Base-by-base conservation (phyloP, 345 rosid species). In the Pseudoturritis turrita region DNA sequence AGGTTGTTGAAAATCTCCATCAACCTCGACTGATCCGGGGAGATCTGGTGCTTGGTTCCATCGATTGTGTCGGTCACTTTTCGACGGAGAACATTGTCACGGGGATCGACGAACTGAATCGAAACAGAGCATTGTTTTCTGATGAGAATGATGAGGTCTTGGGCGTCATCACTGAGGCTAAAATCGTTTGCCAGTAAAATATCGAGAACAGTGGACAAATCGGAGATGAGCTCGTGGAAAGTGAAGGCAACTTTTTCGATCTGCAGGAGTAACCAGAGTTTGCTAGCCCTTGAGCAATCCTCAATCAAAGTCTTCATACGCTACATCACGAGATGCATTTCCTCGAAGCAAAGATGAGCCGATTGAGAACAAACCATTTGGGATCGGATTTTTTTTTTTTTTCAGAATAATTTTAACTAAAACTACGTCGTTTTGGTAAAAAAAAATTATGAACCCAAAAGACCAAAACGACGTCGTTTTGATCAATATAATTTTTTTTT, bases 121-220 rank as follows among this genome's bases (percentile, higher is more conserved):
- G 71, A 67, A 21, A 15, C 8, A 0, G 79, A 41, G 58, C 92
- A 86, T 66, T 85, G 96, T 14, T 72, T 91, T 64, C 80, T 76
- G 12, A 86, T 46, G 70, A 91, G 74, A 43, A 58, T 4, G 0
- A 87, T 79, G 68, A 95, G 84, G 53, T 95, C 99, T 5, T 67
- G 78, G 9, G 83, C 83, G 73, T 93, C 98, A 11, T 87, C 75
- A 71, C 74, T 78, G 41, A 93, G 63, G 4, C 10, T 37, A 0
- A 87, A 56, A 44, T 87, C 88, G 1, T 73, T 59, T 2, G 81
- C 40, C 0, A 96, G 96, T 25, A 91, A 77, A 53, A 95, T 83
- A 66, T 95, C 99, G 10, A 95, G 44, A 18, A 88, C 79, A 5
- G 96, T 95, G 4, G 92, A 89, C 35, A 95, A 81, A 43, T 91